A percentile compares a stretch with the other conserved stretches of the same genome.
Evolutionary conservation across 2,329 filamentous ascomycete species (phyloP).

Genomic region (Ophiostoma sp.): DNA sequence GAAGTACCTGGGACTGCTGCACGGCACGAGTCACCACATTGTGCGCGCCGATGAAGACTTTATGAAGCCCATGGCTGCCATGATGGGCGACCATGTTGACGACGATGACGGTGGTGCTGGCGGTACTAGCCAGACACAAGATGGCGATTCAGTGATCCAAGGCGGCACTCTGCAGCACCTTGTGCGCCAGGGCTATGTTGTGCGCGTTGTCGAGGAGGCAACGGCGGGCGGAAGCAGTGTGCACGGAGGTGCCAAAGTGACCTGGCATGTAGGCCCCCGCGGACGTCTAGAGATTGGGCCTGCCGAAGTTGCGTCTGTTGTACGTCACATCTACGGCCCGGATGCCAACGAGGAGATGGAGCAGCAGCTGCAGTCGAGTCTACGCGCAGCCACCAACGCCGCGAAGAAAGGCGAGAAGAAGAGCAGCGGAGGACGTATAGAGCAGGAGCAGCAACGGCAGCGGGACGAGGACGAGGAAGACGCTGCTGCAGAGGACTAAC

Average conservation of each 20-base stretch:
- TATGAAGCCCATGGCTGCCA: constrained; percentile 46
- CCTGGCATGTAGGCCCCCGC: constrained; percentile 78
- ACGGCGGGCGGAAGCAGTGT: background rate
- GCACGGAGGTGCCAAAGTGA: constrained; percentile 43
- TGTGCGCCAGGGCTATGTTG: constrained; percentile 75
- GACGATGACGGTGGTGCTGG: constrained; percentile 24
- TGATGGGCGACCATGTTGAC: constrained; percentile 27
- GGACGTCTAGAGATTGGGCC: constrained; percentile 79
- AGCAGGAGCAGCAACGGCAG: constrained; percentile 14
- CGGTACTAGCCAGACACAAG: background rate
- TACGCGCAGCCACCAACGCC: constrained; percentile 39
- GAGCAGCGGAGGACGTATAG: background rate
- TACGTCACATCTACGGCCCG: constrained; percentile 55
- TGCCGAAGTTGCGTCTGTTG: constrained; percentile 66
- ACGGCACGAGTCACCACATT: constrained; percentile 34
- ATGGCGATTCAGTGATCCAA: background rate
- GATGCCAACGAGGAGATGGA: constrained; percentile 49
- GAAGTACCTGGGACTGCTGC: constrained; percentile 44
- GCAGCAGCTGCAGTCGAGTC: constrained; percentile 54
- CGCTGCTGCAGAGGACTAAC: background rate
- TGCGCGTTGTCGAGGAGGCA: constrained; percentile 64
- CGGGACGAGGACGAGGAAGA: constrained; percentile 5
- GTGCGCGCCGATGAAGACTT: constrained; percentile 54
- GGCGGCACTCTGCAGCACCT: constrained; percentile 48
- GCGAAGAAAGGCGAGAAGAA: background rate